phyloP scores from a whole-genome alignment of 1,139 yeast genomes.

The Torulaspora globosa region DNA sequence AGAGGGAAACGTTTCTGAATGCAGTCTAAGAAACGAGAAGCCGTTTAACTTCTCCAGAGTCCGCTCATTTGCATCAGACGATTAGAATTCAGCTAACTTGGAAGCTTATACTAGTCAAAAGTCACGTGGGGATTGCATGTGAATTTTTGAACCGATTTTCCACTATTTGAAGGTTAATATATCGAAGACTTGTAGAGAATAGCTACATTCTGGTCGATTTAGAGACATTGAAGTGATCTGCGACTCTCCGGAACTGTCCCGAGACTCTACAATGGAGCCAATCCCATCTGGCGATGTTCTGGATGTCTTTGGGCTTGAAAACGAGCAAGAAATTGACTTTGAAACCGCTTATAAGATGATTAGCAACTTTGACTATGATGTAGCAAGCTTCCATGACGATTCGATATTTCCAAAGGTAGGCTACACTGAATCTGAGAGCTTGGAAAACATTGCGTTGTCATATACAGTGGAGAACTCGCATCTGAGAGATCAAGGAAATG shows the following conservation, averaged over 20 bases:
- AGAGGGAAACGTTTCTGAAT: constrained; percentile 51
- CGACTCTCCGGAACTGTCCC: too few relatives aligned
- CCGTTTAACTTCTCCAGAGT: constrained; percentile 71
- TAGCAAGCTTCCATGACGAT: constrained; percentile 5
- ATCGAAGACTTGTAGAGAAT: background rate
- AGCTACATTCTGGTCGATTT: background rate
- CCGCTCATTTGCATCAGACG: constrained; percentile 39
- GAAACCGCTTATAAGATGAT: constrained; percentile 37
- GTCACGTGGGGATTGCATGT: constrained; percentile 7
- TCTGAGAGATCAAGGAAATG: background rate
- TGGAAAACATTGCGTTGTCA: background rate
- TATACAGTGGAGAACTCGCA: background rate
- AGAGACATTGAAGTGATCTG: background rate
- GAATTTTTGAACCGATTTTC: background rate
- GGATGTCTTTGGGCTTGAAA: constrained; percentile 30
- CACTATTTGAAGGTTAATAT: background rate
- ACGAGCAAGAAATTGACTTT: constrained; percentile 35
- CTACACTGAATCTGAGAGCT: constrained; percentile 1
- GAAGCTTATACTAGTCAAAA: background rate
- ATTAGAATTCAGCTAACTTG: background rate
- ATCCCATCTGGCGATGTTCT: constrained; percentile 10
- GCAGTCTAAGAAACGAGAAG: constrained; percentile 65
- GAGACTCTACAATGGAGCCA: constrained; percentile 6
- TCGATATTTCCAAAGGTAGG: constrained; percentile 11
- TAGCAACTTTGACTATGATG: constrained; percentile 17